Base-by-base conservation (phyloP, 805 yeast genomes). In the Saturnispora hagleri region DNA sequence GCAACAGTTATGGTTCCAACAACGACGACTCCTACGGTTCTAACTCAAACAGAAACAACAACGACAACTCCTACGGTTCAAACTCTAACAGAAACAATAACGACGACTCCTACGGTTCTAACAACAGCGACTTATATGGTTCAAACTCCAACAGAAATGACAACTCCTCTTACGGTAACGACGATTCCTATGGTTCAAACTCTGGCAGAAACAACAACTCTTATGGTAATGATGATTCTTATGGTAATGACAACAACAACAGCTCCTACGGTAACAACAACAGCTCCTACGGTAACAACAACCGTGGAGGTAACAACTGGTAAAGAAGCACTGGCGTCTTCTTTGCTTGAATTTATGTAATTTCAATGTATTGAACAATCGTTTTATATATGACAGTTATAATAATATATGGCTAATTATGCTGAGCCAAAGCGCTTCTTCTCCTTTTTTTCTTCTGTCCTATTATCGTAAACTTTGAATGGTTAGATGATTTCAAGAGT, bases 191-290 rank as follows among this genome's bases (percentile, higher is more conserved):
- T 5, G 31, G 24, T 26, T 57, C 60, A 42, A 48, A 55, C 47
- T 31, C 34, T 13, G 47, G 60, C 51, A 62, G 65, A 60, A 33
- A 47, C 38, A 26, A 35, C 20, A 55, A 70, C 60, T 64, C 69
- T 33, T 65, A 61, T 56, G 73, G 69, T 31, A 57, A 58, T 54
- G 56, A 59, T 57, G 51, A 55, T 31, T 56, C 58, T 2, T 57
- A 55, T 33, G 57, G 60, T 42, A 13, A 15, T 18, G 47, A 51
- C 26, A 58, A 59, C 51, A 58, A 60, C 50, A 58, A 60, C 50
- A 58, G 59, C 53, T 58, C 68, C 15, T 68, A 66, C 57, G 69
- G 69, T 46, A 57, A 61, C 22, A 56, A 60, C 57, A 48, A 45
- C 18, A 58, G 59, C 53, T 58, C 68, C 15, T 68, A 66, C 57